phyloP scores from a whole-genome alignment of 2,329 filamentous ascomycete species.

The Colletotrichum endophyticum region DNA sequence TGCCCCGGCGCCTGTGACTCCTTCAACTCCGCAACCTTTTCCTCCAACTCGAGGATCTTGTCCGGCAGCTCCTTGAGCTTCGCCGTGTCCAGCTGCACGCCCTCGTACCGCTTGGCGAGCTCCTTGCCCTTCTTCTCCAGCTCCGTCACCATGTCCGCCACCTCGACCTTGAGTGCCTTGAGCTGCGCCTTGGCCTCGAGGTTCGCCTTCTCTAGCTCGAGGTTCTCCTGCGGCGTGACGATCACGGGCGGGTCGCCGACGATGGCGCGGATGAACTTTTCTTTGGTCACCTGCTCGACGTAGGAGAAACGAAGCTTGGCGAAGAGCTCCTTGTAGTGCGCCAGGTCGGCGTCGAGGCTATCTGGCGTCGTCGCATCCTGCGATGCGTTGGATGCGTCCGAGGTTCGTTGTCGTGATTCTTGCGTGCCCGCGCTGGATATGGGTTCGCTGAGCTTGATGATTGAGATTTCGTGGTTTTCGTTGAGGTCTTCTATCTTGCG shows the following conservation, averaged over 20 bases:
- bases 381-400: constrained; percentile 72
- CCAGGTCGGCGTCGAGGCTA: constrained; percentile 80
- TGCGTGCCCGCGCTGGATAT: constrained; percentile 60
- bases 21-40: constrained; percentile 50
- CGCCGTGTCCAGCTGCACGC: constrained; percentile 51
- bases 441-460: constrained; percentile 78
- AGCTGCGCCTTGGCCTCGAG: constrained; percentile 75
- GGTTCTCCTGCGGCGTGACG: constrained; percentile 82
- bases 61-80: constrained; percentile 56
- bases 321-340: constrained; percentile 94
- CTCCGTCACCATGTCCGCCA: constrained; percentile 73
- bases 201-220: constrained; percentile 73
- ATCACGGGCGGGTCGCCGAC: constrained; percentile 89
- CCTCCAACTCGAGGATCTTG: constrained; percentile 54
- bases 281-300: constrained; percentile 97
- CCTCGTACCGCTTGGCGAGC: constrained; percentile 60
- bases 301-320: constrained; percentile 96
- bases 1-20: constrained; percentile 39
- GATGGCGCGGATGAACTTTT: constrained; percentile 94
- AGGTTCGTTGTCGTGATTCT: constrained; percentile 59
- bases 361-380: constrained; percentile 74
- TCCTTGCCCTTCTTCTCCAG: constrained; percentile 70
- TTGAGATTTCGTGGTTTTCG: constrained; percentile 67
- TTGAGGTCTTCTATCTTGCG: constrained; percentile 59
- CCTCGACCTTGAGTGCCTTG: constrained; percentile 80